These are phyloP conservation scores for Suhomyces bolitotheri DNA, from an alignment of 1,139 yeast genomes.

Conservation along the genomic window DNA sequence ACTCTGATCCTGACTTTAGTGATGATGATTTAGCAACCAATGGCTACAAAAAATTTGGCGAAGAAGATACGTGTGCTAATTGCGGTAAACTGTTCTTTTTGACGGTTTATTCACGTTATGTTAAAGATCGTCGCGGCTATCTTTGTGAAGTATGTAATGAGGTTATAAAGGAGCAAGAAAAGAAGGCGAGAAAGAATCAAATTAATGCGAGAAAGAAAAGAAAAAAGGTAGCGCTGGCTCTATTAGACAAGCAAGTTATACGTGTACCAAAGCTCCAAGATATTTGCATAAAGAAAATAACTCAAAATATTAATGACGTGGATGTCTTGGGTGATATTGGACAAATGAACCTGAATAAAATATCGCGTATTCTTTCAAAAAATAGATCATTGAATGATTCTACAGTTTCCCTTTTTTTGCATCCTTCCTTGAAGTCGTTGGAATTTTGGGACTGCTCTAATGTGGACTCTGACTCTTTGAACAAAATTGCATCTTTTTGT, in stretches of 20 bases:
- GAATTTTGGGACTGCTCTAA: conserved; percentile 94
- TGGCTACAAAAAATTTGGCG: conserved; percentile 40
- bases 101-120: conserved; percentile 63
- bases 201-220: conserved; percentile 68
- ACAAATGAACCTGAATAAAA: conserved; percentile 55
- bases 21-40: conserved; percentile 28
- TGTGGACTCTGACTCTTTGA: conserved; percentile 63
- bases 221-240: conserved; percentile 78
- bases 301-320: conserved; percentile 72
- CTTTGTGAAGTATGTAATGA: conserved; percentile 68
- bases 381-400: conserved; percentile 74
- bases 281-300: conserved; percentile 68
- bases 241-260: conserved; percentile 68
- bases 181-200: conserved; percentile 50
- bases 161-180: conserved; percentile 42
- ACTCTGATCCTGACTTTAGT: conserved; percentile 30
- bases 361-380: conserved; percentile 72
- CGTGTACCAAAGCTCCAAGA: conserved; percentile 76
- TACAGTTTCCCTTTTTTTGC: conserved; percentile 72
- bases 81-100: conserved; percentile 60
- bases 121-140: conserved; percentile 53
- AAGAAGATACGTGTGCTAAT: conserved; percentile 54
- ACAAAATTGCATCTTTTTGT: conserved; percentile 74
- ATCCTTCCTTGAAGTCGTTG: conserved; percentile 53
- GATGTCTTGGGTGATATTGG: conserved; percentile 84